Conservation (phyloP, 257 asterid species). For the Prunella vulgaris region DNA sequence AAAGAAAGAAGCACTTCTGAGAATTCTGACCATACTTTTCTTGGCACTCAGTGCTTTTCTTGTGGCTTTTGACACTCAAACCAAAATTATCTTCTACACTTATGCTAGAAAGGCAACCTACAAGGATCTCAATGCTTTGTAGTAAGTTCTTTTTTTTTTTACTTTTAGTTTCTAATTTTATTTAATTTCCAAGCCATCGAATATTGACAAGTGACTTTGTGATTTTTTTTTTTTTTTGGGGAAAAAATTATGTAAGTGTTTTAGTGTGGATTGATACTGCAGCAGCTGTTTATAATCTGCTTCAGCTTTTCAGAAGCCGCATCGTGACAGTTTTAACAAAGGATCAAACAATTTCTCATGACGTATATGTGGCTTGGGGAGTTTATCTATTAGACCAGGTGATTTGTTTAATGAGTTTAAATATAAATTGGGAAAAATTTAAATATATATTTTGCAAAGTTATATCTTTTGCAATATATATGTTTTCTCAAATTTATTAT, state of each 20-base stretch:
- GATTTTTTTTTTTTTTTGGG: not conserved
- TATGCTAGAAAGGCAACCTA: conserved; percentile 41
- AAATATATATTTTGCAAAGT: too few relatives aligned
- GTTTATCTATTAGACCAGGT: conserved; percentile 67
- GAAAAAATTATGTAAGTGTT: too few relatives aligned
- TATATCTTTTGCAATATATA: too few relatives aligned
- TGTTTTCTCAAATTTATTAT: too few relatives aligned
- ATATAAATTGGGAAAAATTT: too few relatives aligned
- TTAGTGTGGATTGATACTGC: conserved; percentile 52
- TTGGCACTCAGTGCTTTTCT: conserved; percentile 40
- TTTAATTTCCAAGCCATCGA: not conserved
- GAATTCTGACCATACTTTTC: conserved; percentile 30
- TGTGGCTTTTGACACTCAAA: conserved; percentile 49
- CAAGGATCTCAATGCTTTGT: conserved; percentile 42
- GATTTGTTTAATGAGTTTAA: not conserved
- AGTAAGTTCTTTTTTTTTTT: conserved; percentile 24
- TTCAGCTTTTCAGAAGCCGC: conserved; percentile 41
- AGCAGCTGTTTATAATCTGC: conserved; percentile 53
- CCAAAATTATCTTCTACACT: conserved; percentile 40
- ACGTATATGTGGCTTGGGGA: conserved; percentile 44
- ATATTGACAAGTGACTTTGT: too few relatives aligned
- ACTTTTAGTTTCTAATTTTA: not conserved
- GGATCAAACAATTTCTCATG: conserved; percentile 25
- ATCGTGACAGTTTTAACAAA: conserved; percentile 21
- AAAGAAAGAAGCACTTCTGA: conserved; percentile 22